phyloP scores from a whole-genome alignment of 2,329 filamentous ascomycete species.

The Phialophora tarda region DNA sequence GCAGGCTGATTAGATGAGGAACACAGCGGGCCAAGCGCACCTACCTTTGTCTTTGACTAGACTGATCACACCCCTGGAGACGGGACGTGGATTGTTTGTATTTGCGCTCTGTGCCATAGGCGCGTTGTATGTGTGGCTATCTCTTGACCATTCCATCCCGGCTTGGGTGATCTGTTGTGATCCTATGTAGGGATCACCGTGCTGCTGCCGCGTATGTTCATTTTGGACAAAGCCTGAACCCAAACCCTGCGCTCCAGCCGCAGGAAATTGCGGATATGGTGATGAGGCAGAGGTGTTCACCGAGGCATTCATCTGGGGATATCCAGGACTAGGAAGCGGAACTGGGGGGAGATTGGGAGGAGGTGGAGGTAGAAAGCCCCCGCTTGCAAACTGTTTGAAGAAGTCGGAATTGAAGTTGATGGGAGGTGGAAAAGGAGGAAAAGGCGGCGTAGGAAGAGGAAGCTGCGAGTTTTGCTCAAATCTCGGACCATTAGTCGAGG shows the following conservation, averaged over 20 bases:
- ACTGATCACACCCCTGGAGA: conserved; percentile 3
- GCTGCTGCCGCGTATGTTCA: conserved; percentile 22
- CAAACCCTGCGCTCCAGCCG: conserved; percentile 14
- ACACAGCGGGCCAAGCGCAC: neutral
- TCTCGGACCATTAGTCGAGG: conserved; percentile 22
- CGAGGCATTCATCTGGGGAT: conserved; percentile 30
- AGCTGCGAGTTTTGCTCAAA: conserved; percentile 38
- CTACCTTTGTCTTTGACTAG: conserved; percentile 26
- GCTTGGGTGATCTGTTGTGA: conserved; percentile 12
- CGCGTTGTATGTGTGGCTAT: conserved; percentile 20
- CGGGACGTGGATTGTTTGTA: conserved; percentile 9
- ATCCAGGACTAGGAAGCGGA: conserved; percentile 32
- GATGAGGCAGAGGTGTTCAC: conserved; percentile 27
- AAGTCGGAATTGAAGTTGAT: conserved; percentile 37
- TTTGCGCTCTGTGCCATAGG: conserved; percentile 12
- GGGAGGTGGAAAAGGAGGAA: conserved; percentile 38
- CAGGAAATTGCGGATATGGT: conserved; percentile 28
- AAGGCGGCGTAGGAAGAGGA: conserved; percentile 38
- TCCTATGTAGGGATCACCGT: conserved; percentile 13
- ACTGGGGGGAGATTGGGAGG: conserved; percentile 34
- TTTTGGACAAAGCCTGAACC: conserved; percentile 18
- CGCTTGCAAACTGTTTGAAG: conserved; percentile 37
- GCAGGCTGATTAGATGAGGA: conserved; percentile 17
- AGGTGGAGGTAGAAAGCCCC: conserved; percentile 33
- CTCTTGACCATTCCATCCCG: conserved; percentile 14